Percentiles rank a stretch among this genome's conserved stretches.
These are phyloP conservation scores for Pichia sp. DNA, from an alignment of 1,139 yeast genomes.

Conservation along the genomic window DNA sequence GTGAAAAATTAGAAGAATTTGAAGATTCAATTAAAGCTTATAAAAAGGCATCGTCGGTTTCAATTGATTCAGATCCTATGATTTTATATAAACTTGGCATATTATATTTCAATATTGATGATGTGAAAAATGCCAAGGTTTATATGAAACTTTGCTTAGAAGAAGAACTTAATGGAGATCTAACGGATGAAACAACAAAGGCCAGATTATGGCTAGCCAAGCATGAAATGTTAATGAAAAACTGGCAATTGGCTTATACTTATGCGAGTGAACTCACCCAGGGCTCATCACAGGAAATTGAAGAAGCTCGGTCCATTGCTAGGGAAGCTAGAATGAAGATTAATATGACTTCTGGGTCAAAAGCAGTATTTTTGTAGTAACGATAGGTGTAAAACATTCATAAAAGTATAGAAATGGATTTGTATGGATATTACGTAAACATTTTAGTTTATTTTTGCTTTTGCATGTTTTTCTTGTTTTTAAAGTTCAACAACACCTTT, in stretches of 20 bases:
- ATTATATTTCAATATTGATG: slow-evolving; percentile 54
- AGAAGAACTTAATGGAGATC: slow-evolving; percentile 61
- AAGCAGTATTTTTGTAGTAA: not conserved
- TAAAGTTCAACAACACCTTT: not conserved
- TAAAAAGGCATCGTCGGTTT: slow-evolving; percentile 50
- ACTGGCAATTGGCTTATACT: slow-evolving; percentile 64
- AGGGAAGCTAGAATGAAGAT: slow-evolving; percentile 50
- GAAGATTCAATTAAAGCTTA: slow-evolving; percentile 60
- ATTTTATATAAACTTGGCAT: slow-evolving; percentile 65
- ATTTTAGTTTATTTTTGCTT: not conserved
- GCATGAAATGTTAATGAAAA: slow-evolving; percentile 48
- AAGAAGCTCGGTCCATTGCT: slow-evolving; percentile 81
- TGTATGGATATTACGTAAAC: not conserved
- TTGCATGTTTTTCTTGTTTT: not conserved
- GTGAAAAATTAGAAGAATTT: slow-evolving; percentile 66
- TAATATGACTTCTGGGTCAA: slow-evolving; percentile 9
- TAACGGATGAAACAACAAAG: slow-evolving; percentile 69
- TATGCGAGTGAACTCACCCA: slow-evolving; percentile 70
- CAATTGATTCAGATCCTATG: slow-evolving; percentile 34
- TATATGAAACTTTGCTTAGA: slow-evolving; percentile 71
- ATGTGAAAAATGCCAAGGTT: slow-evolving; percentile 46
- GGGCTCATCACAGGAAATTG: slow-evolving; percentile 79
- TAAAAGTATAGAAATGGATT: not conserved
- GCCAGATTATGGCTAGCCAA: slow-evolving; percentile 88
- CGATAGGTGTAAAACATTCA: not conserved